Base-by-base conservation (phyloP, 306 rosid species). In the Cucurbita ficifolia region DNA sequence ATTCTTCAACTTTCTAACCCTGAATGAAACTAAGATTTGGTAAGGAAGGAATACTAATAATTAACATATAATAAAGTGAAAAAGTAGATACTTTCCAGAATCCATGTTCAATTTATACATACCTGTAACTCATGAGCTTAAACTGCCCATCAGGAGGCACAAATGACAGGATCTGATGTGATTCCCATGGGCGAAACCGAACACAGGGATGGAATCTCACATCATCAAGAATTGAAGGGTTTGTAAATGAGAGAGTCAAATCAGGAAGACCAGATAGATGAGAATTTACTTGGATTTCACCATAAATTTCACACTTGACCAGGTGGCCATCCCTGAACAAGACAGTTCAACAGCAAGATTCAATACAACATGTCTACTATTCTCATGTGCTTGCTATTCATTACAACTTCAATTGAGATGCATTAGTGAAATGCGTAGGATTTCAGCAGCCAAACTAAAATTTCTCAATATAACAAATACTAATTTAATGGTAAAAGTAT, bases 141-240 rank as follows among this genome's bases (percentile, higher is more conserved):
- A 94, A 94, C 81, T 86, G 89, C 74, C 99, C 96, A 68, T 94
- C 97, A 60, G 97, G 96, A 75, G 98, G 98, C 80, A 94, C 97
- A 75, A 94, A 94, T 4, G 98, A 94, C 74, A 94, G 87, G 86
- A 86, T 75, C 76, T 91, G 99, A 83, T 86, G 76, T 67, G 92
- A 84, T 63, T 94, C 97, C 97, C 99, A 91, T 29, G 96, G 95
- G 46, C 88, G 92, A 85, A 81, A 90, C 53, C 92, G 86, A 76
- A 94, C 87, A 72, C 97, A 87, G 8, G 92, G 96, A 82, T 94
- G 99, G 75, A 94, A 94, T 84, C 97, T 87, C 79, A 94, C 95
- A 84, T 85, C 92, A 68, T 89, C 95, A 57, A 94, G 86, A 76
- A 94, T 85, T 19, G 97, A 84, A 76, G 99, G 92, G 81, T 94